A percentile compares a stretch with the other conserved stretches of the same genome.
phyloP scores from a whole-genome alignment of 2,329 filamentous ascomycete genomes.

The Madurella mycetomatis region DNA sequence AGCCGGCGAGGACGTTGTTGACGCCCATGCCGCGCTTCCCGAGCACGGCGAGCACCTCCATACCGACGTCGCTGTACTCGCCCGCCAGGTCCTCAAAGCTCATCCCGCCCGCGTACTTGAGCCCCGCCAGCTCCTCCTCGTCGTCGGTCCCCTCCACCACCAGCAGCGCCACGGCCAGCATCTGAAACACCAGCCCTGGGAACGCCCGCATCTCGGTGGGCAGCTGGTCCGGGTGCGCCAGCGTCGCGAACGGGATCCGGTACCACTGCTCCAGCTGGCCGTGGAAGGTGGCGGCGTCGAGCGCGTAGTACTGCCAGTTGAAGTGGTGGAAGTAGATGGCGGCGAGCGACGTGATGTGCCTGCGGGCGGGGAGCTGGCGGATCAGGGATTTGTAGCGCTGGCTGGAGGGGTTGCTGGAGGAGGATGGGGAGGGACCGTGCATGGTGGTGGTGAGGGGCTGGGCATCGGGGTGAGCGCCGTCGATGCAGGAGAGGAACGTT shows the following conservation, averaged over 20 bases:
- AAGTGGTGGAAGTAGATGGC: constrained; percentile 53
- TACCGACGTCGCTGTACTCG: constrained; percentile 57
- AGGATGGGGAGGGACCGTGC: background rate
- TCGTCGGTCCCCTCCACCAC: constrained; percentile 39
- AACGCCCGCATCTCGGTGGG: constrained; percentile 50
- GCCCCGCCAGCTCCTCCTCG: constrained; percentile 46
- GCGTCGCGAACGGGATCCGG: constrained; percentile 46
- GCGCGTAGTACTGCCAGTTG: constrained; percentile 55
- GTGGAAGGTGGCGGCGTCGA: constrained; percentile 51
- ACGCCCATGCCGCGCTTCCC: constrained; percentile 55
- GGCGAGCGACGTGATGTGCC: constrained; percentile 51
- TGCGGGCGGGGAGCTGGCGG: constrained; percentile 52
- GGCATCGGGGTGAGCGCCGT: background rate
- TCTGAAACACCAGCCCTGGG: constrained; percentile 56
- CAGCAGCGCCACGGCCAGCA: constrained; percentile 52
- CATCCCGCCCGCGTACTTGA: constrained; percentile 57
- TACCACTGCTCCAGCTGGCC: constrained; percentile 52
- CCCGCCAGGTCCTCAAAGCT: constrained; percentile 56
- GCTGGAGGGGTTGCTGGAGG: constrained; percentile 28
- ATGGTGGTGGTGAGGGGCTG: background rate
- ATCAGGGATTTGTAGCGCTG: constrained; percentile 57
- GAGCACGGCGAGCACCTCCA: constrained; percentile 49
- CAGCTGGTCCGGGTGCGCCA: constrained; percentile 49
- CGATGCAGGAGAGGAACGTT: constrained; percentile 12
- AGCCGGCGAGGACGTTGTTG: constrained; percentile 54